phyloP scores from a whole-genome alignment of 345 rosid genomes.

The Camelina neglecta region DNA sequence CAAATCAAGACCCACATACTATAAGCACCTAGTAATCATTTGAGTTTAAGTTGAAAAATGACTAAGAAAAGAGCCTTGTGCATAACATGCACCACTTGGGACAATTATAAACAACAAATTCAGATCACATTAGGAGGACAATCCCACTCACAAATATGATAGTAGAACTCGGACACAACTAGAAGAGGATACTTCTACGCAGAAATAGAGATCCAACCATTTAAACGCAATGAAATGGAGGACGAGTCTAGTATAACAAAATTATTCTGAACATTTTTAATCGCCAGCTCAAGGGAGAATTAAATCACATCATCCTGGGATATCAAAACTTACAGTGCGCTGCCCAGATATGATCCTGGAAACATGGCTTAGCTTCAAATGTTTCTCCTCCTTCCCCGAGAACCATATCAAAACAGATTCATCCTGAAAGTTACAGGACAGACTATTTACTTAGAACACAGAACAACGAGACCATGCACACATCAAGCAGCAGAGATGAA shows the following conservation, averaged over 20 bases:
- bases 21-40: background rate
- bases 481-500: slow-evolving; percentile 10
- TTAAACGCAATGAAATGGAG: background rate
- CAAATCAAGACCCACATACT: slow-evolving; percentile 17
- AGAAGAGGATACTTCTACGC: slow-evolving; percentile 4
- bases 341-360: slow-evolving; percentile 95
- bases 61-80: slow-evolving; percentile 9
- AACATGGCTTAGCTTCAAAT: slow-evolving; percentile 85
- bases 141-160: background rate
- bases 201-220: slow-evolving; percentile 14
- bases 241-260: background rate
- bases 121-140: slow-evolving; percentile 23
- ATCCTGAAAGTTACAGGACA: slow-evolving; percentile 61
- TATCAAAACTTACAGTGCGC: slow-evolving; percentile 81
- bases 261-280: slow-evolving; percentile 9
- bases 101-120: slow-evolving; percentile 16
- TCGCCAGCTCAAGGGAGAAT: slow-evolving; percentile 9
- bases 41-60: slow-evolving; percentile 25
- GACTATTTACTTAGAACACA: slow-evolving; percentile 13
- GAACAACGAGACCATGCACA: slow-evolving; percentile 14
- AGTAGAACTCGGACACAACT: background rate
- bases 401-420: slow-evolving; percentile 97
- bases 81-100: slow-evolving; percentile 29
- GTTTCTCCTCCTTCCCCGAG: slow-evolving; percentile 92
- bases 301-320: slow-evolving; percentile 13